phyloP scores from a whole-genome alignment of 2,329 filamentous ascomycete species.

The Fulvia fulva region DNA sequence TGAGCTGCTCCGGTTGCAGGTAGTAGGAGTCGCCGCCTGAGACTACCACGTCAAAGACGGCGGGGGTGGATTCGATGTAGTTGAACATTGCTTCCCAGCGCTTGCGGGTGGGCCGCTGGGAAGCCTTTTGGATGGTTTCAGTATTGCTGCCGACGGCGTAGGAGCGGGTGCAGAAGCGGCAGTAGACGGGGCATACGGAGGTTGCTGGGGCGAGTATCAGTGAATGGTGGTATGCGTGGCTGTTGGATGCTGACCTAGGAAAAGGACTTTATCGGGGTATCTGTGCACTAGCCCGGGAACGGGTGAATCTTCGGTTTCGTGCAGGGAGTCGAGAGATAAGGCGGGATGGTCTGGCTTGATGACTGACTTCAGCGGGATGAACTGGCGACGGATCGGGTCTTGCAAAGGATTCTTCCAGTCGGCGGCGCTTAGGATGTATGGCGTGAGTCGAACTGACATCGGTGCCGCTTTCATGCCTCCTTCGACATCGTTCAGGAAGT shows the following conservation, averaged over 20 bases:
- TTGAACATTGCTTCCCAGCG: conserved; percentile 56
- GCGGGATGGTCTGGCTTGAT: conserved; percentile 54
- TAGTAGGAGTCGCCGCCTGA: conserved; percentile 62
- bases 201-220: conserved; percentile 44
- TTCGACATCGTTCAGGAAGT: conserved; percentile 54
- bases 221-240: neutral
- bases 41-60: conserved; percentile 57
- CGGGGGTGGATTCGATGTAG: conserved; percentile 52
- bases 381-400: conserved; percentile 59
- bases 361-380: conserved; percentile 54
- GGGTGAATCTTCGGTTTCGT: conserved; percentile 54
- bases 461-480: conserved; percentile 52
- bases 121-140: conserved; percentile 42
- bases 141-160: conserved; percentile 57
- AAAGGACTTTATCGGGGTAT: conserved; percentile 61
- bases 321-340: conserved; percentile 55
- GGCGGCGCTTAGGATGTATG: conserved; percentile 56
- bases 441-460: conserved; percentile 59
- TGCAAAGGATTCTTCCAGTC: conserved; percentile 57
- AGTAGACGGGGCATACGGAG: conserved; percentile 61
- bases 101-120: conserved; percentile 34
- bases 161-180: conserved; percentile 59
- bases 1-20: conserved; percentile 51
- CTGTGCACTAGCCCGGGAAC: conserved; percentile 58
- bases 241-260: conserved; percentile 49